These are phyloP conservation scores for Boletus subparvulus DNA, from an alignment of 768 basidiomycete genomes.

Conservation along the genomic window DNA sequence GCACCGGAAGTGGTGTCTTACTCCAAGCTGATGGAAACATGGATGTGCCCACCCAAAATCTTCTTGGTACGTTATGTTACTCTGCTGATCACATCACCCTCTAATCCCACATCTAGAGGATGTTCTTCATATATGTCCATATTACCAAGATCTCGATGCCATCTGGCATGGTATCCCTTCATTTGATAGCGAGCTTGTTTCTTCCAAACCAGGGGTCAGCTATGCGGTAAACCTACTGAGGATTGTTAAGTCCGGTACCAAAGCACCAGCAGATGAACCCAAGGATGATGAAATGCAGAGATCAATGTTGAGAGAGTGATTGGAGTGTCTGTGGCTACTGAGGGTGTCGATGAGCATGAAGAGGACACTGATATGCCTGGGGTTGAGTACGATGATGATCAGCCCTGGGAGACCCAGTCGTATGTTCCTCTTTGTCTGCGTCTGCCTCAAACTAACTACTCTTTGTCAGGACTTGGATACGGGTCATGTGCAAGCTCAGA, in stretches of 20 bases:
- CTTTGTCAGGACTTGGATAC: background rate
- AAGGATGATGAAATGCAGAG: too few species aligned
- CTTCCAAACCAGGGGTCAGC: background rate
- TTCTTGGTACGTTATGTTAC: background rate
- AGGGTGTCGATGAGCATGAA: too few species aligned
- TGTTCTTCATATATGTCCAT: background rate
- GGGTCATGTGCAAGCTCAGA: background rate
- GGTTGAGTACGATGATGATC: too few species aligned
- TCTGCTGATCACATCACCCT: background rate
- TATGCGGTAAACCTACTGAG: background rate
- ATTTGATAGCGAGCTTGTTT: conserved; percentile 1
- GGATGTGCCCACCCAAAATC: background rate
- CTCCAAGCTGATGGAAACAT: background rate
- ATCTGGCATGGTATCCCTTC: conserved; percentile 8
- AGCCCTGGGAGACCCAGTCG: too few species aligned
- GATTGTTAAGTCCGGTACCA: background rate
- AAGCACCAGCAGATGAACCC: too few species aligned
- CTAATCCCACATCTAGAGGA: background rate
- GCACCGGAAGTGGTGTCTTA: background rate
- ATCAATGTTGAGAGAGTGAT: too few species aligned
- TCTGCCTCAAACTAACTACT: background rate
- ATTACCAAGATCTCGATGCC: conserved; percentile 3
- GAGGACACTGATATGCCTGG: too few species aligned
- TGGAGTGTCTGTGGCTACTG: too few species aligned
- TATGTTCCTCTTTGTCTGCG: background rate